Evolutionary conservation across 1,139 yeast genomes (phyloP), one percentile per base, ranked within the genome.

Genomic region (Sugiyamaella japonica): DNA sequence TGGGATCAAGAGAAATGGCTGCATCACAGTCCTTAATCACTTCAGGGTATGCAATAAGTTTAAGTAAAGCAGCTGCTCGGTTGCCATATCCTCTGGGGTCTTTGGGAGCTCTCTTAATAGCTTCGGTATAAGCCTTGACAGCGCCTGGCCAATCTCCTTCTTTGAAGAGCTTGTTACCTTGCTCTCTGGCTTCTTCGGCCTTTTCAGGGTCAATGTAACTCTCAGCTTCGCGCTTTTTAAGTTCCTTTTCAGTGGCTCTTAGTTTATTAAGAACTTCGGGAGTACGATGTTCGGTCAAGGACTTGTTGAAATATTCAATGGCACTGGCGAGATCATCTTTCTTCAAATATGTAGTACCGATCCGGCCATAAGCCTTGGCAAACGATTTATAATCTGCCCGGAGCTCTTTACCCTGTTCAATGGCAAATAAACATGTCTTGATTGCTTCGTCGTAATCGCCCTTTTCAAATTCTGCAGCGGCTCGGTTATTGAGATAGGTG

Each of bases 31-130:
- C 99, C 66, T 81, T 81, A 59, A 95, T 85, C 12, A 96, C 98
- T 66, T 91, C 99, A 38, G 97, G 97, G 87, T 91, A 93, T 16
- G 97, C 89, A 86, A 93, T 84, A 63, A 95, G 81, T 73, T 95
- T 95, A 52, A 96, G 84, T 69, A 87, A 82, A 1, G 96, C 97
- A 41, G 99, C 99, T 53, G 99, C 99, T 74, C 99, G 87, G 76
- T 95, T 95, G 45, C 96, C 90, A 73, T 91, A 95, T 54, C 98
- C 99, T 73, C 97, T 84, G 36, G 96, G 95, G 73, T 95, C 99
- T 56, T 85, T 84, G 56, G 99, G 99, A 2, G 95, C 91, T 70
- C 99, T 86, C 76, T 90, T 89, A 66, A 91, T 79, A 89, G 95
- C 93, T 74, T 95, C 99, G 50, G 95, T 79, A 75, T 95, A 95